Conservation (phyloP, 805 yeast species). For the Ogataea kodamae region DNA sequence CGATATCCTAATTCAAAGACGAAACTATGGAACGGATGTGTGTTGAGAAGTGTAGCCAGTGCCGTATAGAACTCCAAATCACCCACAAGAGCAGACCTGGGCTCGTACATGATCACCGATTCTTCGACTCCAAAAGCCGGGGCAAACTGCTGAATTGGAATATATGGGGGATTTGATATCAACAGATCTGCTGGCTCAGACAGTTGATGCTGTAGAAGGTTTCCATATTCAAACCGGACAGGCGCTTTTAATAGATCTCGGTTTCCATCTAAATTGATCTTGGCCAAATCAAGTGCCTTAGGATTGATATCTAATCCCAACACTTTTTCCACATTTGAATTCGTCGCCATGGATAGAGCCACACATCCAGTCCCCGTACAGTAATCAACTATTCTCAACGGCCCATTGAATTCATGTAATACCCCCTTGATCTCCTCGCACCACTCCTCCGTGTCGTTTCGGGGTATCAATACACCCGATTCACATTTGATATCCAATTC, state of each 20-base stretch:
- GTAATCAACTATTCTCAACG: slow-evolving; percentile 51
- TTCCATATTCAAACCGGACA: slow-evolving; percentile 22
- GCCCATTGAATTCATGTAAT: slow-evolving; percentile 3
- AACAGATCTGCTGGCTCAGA: slow-evolving; percentile 38
- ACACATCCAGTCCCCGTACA: slow-evolving; percentile 93
- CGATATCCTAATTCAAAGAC: slow-evolving; percentile 74
- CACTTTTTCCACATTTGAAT: slow-evolving; percentile 18
- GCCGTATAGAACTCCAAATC: slow-evolving; percentile 65
- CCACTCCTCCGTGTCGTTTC: slow-evolving; percentile 98
- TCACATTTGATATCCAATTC: slow-evolving; percentile 54
- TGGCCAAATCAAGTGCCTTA: slow-evolving; percentile 50
- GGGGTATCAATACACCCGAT: slow-evolving; percentile 74
- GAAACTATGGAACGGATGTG: slow-evolving; percentile 48
- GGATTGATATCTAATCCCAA: slow-evolving; percentile 56
- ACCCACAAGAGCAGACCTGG: slow-evolving; percentile 75
- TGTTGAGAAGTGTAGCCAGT: slow-evolving; percentile 42
- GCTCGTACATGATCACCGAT: slow-evolving; percentile 75
- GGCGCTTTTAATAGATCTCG: slow-evolving; percentile 2
- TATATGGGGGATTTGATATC: slow-evolving; percentile 91
- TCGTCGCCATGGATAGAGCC: slow-evolving; percentile 47
- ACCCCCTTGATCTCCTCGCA: slow-evolving; percentile 38
- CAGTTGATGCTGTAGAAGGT: slow-evolving; percentile 16
- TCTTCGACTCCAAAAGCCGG: slow-evolving; percentile 44
- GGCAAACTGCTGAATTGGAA: slow-evolving; percentile 46
- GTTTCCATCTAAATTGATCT: slow-evolving; percentile 36